phyloP scores from a whole-genome alignment of 2,329 filamentous ascomycete species.

The Pseudocercospora musae region DNA sequence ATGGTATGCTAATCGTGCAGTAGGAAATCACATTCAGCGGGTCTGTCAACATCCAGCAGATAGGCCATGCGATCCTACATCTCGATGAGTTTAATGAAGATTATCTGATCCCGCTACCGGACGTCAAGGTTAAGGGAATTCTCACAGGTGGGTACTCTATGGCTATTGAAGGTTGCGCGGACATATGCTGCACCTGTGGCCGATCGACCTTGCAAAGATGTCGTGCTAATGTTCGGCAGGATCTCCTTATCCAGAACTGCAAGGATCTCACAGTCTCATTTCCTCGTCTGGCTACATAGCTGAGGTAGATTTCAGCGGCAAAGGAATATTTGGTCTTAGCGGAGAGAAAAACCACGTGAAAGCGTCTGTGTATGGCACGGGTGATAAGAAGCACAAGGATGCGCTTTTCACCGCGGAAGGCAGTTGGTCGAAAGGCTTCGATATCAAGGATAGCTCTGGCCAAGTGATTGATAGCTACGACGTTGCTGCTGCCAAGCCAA shows the following conservation, averaged over 20 bases:
- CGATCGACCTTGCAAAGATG: not conserved
- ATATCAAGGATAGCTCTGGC: constrained; percentile 37
- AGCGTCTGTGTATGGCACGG: constrained; percentile 36
- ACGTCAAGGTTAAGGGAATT: constrained; percentile 47
- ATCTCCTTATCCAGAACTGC: constrained; percentile 44
- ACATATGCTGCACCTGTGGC: not conserved
- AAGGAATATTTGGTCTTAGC: constrained; percentile 37
- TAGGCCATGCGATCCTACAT: constrained; percentile 45
- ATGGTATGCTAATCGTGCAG: not conserved
- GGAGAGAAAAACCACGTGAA: constrained; percentile 44
- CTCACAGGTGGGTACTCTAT: constrained; percentile 25
- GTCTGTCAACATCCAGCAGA: constrained; percentile 46
- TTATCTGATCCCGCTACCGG: constrained; percentile 45
- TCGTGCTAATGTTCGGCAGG: constrained; percentile 23
- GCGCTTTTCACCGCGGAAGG: constrained; percentile 39
- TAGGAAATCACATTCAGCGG: constrained; percentile 45
- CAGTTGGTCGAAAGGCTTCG: constrained; percentile 42
- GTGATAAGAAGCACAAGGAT: constrained; percentile 33
- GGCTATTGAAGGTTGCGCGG: not conserved
- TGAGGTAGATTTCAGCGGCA: constrained; percentile 45
- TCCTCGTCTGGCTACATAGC: constrained; percentile 43
- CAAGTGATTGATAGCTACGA: constrained; percentile 39
- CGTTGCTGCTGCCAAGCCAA: constrained; percentile 23
- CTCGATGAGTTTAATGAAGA: constrained; percentile 45
- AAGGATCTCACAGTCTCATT: constrained; percentile 41